phyloP scores from a whole-genome alignment of 2,329 filamentous ascomycete genomes.

The Xylaria sp. region DNA sequence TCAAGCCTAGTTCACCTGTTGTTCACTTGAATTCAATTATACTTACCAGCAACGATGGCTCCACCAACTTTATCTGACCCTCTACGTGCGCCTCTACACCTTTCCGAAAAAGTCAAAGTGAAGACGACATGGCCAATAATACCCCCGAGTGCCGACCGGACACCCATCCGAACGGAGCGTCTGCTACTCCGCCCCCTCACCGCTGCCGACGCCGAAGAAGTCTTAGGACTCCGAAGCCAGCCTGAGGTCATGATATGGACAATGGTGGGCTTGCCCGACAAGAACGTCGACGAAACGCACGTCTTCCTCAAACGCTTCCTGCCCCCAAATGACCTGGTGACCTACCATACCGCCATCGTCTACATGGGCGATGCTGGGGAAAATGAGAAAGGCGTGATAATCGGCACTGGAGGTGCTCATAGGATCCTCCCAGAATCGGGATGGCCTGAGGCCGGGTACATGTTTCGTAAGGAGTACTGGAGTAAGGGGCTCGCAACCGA shows the following conservation, averaged over 20 bases:
- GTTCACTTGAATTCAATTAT: background rate
- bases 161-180: slow-evolving; percentile 60
- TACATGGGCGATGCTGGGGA: slow-evolving; percentile 46
- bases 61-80: slow-evolving; percentile 18
- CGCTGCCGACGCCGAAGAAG: slow-evolving; percentile 60
- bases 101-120: slow-evolving; percentile 51
- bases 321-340: slow-evolving; percentile 60
- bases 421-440: slow-evolving; percentile 52
- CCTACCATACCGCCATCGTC: slow-evolving; percentile 66
- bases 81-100: background rate
- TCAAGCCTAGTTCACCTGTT: background rate
- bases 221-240: slow-evolving; percentile 65
- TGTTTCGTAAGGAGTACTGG: slow-evolving; percentile 64
- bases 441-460: slow-evolving; percentile 70
- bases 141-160: slow-evolving; percentile 53
- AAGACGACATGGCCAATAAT: slow-evolving; percentile 61
- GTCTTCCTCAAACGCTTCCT: slow-evolving; percentile 54
- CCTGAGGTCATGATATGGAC: slow-evolving; percentile 73
- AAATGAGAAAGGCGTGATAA: slow-evolving; percentile 60
- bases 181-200: slow-evolving; percentile 64
- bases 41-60: slow-evolving; percentile 19
- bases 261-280: slow-evolving; percentile 54
- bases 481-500: slow-evolving; percentile 67
- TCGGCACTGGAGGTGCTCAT: slow-evolving; percentile 58
- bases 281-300: slow-evolving; percentile 56